Evolutionary conservation across 352 stramenopile species (phyloP), one percentile per base, ranked within the genome.

Genomic region (Phytophthora hibernalis): DNA sequence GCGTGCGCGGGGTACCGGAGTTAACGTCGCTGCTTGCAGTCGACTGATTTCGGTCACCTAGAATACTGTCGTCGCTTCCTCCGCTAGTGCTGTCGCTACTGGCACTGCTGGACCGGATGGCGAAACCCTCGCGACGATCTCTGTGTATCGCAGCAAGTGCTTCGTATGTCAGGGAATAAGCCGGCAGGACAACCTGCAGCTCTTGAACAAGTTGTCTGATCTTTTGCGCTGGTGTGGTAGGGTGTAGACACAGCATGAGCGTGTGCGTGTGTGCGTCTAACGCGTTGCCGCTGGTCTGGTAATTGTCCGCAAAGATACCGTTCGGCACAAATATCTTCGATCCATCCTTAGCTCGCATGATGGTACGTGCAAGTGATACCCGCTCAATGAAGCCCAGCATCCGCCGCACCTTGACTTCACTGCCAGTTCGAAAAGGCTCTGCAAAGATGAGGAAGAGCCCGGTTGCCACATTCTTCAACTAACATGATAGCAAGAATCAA

Each of bases 401-500:
- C 5, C 68, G 45, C 8, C 74, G 70, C 24, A 94, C 76, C 33
- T 76, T 65, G 50, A 86, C 89, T 48, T 84, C 70, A 48, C 83
- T 93, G 2, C 85, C 85, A 0, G 80, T 91, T 21, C 83, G 80
- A 42, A 96, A 93, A 0, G 87, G 87, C 62, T 96, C 87, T 12
- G 85, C 82, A 58, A 92, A 96, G 60, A 94, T 91, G 21, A 96
- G 75, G 48, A 94, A 96, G 21, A 96, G 76, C 2, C 87, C 87
- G 0, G 76, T 92, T 10, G 82, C 80, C 43, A 93, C 76, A 61
- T 96, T 96, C 65, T 93, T 93, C 20, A 95, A 69, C 87, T 95
- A 48, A 43, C 6, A 53, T 38, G 8, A n/a, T 4, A 54, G 28
- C 37, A 12, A 16, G 21, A 55, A 60, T n/a, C n/a, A 50, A 65